Evolutionary conservation across 2,329 filamentous ascomycete species (phyloP).

Genomic region (Cladophialophora chaetospira): DNA sequence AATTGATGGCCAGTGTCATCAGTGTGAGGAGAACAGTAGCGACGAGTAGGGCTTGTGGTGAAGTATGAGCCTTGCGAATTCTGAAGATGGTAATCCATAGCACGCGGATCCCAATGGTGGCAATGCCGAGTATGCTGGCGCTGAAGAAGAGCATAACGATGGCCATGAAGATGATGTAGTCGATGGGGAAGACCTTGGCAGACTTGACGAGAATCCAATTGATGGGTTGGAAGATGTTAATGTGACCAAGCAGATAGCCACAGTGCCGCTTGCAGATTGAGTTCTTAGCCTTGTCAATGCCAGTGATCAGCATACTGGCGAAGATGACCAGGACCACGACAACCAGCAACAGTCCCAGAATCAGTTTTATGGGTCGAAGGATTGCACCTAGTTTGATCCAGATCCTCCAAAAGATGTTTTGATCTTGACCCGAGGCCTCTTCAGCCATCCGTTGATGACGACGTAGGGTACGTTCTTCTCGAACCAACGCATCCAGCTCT

Average conservation of each 20-base stretch:
- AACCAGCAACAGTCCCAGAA: slow-evolving; percentile 79
- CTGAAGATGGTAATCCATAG: slow-evolving; percentile 93
- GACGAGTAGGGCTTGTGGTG: slow-evolving; percentile 87
- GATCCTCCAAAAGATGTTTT: slow-evolving; percentile 58
- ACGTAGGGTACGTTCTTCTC: slow-evolving; percentile 89
- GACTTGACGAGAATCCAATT: slow-evolving; percentile 86
- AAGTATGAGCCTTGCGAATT: slow-evolving; percentile 84
- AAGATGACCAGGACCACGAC: slow-evolving; percentile 75
- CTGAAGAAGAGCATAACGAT: slow-evolving; percentile 85
- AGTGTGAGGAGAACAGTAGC: slow-evolving; percentile 88
- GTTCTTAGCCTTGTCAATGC: slow-evolving; percentile 94
- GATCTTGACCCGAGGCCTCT: slow-evolving; percentile 72
- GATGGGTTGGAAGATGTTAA: slow-evolving; percentile 92
- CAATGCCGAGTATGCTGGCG: slow-evolving; percentile 82
- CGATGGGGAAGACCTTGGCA: slow-evolving; percentile 81
- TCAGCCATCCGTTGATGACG: slow-evolving; percentile 84
- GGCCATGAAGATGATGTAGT: slow-evolving; percentile 86
- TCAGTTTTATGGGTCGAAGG: slow-evolving; percentile 83
- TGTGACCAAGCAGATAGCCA: slow-evolving; percentile 84
- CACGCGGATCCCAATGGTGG: slow-evolving; percentile 88
- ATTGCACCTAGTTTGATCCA: slow-evolving; percentile 82
- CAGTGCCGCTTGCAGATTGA: slow-evolving; percentile 88
- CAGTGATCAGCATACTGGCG: slow-evolving; percentile 91
- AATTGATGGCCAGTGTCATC: slow-evolving; percentile 89
- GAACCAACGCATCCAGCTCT: slow-evolving; percentile 80